Conservation (phyloP, 164 flowering plant genomes). For the Aristolochia fimbriata region DNA sequence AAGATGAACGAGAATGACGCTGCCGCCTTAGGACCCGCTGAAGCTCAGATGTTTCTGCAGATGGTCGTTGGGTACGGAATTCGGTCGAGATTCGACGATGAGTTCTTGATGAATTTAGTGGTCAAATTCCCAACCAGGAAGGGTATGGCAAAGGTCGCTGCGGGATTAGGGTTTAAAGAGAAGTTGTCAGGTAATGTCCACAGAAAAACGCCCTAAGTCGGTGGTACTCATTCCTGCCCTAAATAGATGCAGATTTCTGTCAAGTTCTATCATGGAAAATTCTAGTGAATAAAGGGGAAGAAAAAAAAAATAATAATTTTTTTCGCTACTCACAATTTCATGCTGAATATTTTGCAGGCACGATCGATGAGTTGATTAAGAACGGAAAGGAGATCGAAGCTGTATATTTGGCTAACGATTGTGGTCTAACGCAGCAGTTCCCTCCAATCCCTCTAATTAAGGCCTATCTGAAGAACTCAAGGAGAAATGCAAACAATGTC, state of each 20-base stretch:
- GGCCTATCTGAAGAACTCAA: constrained; percentile 33
- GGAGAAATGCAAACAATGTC: constrained; percentile 25
- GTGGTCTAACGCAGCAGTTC: constrained; percentile 40
- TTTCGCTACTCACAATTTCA: too few relatives aligned
- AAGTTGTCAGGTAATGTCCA: constrained; percentile 36
- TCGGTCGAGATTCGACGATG: constrained; percentile 29
- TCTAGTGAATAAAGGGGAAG: too few relatives aligned
- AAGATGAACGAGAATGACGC: constrained; percentile 20
- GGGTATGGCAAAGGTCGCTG: constrained; percentile 57
- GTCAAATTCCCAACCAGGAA: constrained; percentile 32
- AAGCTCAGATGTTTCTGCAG: constrained; percentile 53
- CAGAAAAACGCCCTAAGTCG: too few relatives aligned
- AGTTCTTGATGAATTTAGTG: constrained; percentile 35
- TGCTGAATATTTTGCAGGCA: constrained; percentile 20
- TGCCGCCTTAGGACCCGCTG: constrained; percentile 32
- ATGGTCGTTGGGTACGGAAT: constrained; percentile 38
- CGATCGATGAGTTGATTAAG: constrained; percentile 44
- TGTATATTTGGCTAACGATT: constrained; percentile 42
- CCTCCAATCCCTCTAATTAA: constrained; percentile 38
- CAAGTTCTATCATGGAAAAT: too few relatives aligned
- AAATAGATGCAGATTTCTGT: too few relatives aligned
- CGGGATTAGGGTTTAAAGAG: constrained; percentile 28
- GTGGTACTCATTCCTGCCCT: too few relatives aligned
- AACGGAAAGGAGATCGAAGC: constrained; percentile 59
- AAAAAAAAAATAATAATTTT: too few relatives aligned